A percentile compares a stretch with the other conserved stretches of the same genome.
These are phyloP conservation scores for Cornus florida DNA, from an alignment of 148 eudicot species.

Conservation along the genomic window DNA sequence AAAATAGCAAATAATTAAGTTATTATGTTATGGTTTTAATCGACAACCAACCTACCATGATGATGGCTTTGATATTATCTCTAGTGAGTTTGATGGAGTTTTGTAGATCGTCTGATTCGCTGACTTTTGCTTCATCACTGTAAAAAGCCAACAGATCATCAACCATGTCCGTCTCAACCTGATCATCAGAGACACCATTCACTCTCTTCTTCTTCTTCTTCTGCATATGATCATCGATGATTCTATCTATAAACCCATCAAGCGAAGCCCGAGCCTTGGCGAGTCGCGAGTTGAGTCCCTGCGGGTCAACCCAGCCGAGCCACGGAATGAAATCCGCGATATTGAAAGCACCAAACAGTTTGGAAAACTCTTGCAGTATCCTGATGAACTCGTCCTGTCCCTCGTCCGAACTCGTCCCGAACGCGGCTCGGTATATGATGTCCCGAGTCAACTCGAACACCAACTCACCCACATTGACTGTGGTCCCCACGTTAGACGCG, in stretches of 20 bases:
- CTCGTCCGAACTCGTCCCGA: constrained; percentile 55
- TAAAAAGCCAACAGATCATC: constrained; percentile 82
- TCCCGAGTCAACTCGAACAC: constrained; percentile 55
- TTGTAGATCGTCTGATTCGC: constrained; percentile 66
- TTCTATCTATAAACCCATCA: constrained; percentile 72
- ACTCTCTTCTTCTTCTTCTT: constrained; percentile 38
- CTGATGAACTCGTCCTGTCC: constrained; percentile 67
- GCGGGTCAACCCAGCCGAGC: constrained; percentile 65
- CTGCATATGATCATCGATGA: constrained; percentile 73
- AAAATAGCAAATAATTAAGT: no score
- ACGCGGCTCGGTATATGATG: constrained; percentile 65
- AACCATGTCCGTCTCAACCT: constrained; percentile 75
- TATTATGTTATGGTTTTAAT: no score
- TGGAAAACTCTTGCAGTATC: constrained; percentile 65
- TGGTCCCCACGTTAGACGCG: constrained; percentile 26
- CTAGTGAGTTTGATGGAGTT: constrained; percentile 66
- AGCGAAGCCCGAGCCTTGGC: constrained; percentile 58
- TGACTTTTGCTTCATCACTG: constrained; percentile 51
- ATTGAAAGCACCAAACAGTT: constrained; percentile 71
- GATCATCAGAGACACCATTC: background rate
- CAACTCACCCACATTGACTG: constrained; percentile 56
- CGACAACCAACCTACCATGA: constrained; percentile 58
- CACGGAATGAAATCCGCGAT: constrained; percentile 79
- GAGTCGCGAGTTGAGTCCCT: constrained; percentile 56
- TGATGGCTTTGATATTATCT: constrained; percentile 87